A percentile compares a stretch with the other conserved stretches of the same genome.
phyloP scores from a whole-genome alignment of 306 rosid species.

The Cicer yamashitae region DNA sequence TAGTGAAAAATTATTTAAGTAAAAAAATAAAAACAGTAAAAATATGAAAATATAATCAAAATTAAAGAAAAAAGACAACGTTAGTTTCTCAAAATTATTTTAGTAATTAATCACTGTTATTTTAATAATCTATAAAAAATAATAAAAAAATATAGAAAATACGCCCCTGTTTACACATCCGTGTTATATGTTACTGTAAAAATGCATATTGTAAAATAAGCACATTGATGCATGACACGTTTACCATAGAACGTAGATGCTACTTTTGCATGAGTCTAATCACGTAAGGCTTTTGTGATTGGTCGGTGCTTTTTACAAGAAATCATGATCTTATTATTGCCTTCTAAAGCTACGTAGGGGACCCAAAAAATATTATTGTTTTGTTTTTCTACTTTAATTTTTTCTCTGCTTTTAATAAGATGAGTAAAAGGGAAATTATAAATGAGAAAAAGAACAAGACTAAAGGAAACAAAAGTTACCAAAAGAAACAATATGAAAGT shows the following conservation, averaged over 20 bases:
- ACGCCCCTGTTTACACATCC: no score
- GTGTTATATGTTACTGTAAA: slow-evolving; percentile 8
- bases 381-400: slow-evolving; percentile 27
- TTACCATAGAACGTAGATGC: slow-evolving; percentile 58
- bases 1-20: no score
- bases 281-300: slow-evolving; percentile 46
- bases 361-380: slow-evolving; percentile 34
- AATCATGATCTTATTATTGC: slow-evolving; percentile 66
- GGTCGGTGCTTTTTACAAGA: slow-evolving; percentile 84
- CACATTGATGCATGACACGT: slow-evolving; percentile 80
- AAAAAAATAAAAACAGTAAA: no score
- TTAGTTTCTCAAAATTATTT: no score
- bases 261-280: slow-evolving; percentile 78
- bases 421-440: slow-evolving; percentile 37
- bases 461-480: slow-evolving; percentile 34
- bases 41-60: no score
- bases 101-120: no score
- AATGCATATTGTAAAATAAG: slow-evolving; percentile 35
- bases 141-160: no score
- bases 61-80: no score
- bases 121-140: no score
- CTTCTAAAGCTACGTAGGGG: slow-evolving; percentile 51
- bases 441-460: slow-evolving; percentile 37
- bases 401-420: slow-evolving; percentile 76
- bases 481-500: slow-evolving; percentile 42